Conservation (phyloP, 805 yeast species). For the Grigorovia yakushimaensis region DNA sequence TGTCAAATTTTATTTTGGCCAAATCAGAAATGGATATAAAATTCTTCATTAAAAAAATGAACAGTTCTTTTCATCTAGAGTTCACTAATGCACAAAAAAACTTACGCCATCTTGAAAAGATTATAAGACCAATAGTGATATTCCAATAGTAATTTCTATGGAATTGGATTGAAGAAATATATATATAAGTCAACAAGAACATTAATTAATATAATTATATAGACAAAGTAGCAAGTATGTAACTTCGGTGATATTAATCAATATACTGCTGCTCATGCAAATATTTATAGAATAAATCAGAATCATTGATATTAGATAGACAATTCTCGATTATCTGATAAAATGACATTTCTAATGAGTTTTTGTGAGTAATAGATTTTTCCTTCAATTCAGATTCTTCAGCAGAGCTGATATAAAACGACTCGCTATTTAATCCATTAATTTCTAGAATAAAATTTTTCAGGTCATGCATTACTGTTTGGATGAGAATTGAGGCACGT, state of each 20-base stretch:
- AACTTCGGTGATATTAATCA: not conserved
- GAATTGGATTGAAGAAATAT: no score
- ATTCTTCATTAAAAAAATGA: no score
- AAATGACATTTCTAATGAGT: not conserved
- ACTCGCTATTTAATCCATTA: constrained; percentile 13
- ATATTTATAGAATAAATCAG: not conserved
- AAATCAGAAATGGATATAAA: no score
- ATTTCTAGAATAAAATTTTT: constrained; percentile 6
- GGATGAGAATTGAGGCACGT: constrained; percentile 6
- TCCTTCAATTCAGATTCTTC: constrained; percentile 14
- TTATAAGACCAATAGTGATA: no score
- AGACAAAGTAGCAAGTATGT: not conserved
- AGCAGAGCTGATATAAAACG: constrained; percentile 4
- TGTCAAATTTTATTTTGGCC: no score
- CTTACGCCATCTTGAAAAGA: no score
- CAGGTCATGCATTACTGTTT: constrained; percentile 9
- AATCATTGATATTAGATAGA: not conserved
- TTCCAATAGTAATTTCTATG: no score
- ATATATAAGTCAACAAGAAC: not conserved
- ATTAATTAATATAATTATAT: not conserved
- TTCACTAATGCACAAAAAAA: no score
- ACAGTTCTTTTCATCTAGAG: no score
- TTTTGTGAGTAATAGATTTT: constrained; percentile 1
- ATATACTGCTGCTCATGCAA: constrained; percentile 3
- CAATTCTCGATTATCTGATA: not conserved